Evolutionary conservation across 306 rosid species (phyloP), one percentile per base, ranked within the genome.

Genomic region (Pachyrhizus erosus): DNA sequence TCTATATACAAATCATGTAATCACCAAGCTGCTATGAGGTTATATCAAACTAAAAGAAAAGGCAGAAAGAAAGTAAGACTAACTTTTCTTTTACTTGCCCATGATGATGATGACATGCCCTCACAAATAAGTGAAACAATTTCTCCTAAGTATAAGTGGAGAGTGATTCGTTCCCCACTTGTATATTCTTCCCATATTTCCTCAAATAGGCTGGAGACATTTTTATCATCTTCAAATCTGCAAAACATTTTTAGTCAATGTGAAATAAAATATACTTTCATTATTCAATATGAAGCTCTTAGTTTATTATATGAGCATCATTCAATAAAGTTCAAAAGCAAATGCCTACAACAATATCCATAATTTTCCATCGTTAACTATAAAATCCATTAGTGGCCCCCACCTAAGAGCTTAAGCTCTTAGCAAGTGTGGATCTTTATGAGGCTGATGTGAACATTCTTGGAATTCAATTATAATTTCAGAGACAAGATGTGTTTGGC

Each of bases 181-280:
- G 97, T 91, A 87, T 87, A 90, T 89, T 93, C 98, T 90, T 96
- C 97, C 99, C 99, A 96, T 82, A 96, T 87, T 87, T 93, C 99
- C 89, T 96, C 97, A 83, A 91, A 93, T 75, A 85, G 71, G 68
- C 89, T 88, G 60, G 96, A 93, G 81, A 96, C 90, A 83, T 52
- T 58, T 82, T 92, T 90, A 79, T 96, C 99, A 83, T 92, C 97
- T 45, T 93, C 97, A 67, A 96, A 96, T 69, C 99, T 96, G 88
- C 84, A 81, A 27, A 55, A 40, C 18, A 84, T 37, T 20, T 65
- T 23, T 5, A 33, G 77, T 67, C 21, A 71, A 24, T 26, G 18
- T 71, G 51, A 67, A 55, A 73, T 57, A 66, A 79, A 37, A 70
- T 27, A 58, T 61, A 70, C 70, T 10, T 29, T 5, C 27, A 82